These are phyloP conservation scores for Naganishia friedmannii DNA, from an alignment of 768 basidiomycete species.

Conservation along the genomic window DNA sequence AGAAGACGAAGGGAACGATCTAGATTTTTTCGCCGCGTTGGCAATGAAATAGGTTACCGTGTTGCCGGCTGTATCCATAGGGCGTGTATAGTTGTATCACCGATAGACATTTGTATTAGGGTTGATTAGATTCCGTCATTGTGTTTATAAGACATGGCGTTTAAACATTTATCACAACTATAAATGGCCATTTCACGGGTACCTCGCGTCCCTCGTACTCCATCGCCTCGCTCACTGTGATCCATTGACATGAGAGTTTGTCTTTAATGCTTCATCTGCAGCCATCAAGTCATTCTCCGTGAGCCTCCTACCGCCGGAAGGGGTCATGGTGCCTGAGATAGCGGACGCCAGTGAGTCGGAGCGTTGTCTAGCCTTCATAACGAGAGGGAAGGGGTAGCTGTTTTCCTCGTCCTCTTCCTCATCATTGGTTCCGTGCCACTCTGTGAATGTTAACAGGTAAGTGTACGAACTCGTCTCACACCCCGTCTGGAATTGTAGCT, in stretches of 20 bases:
- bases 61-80: background rate
- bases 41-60: too few relatives aligned
- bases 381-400: slow-evolving; percentile 53
- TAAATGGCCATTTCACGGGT: background rate
- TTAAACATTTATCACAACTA: slow-evolving; percentile 7
- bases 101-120: slow-evolving; percentile 4
- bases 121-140: slow-evolving; percentile 1
- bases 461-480: background rate
- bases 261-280: slow-evolving; percentile 77
- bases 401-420: slow-evolving; percentile 78
- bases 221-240: background rate
- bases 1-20: background rate
- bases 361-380: slow-evolving; percentile 52
- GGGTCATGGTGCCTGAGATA: slow-evolving; percentile 66
- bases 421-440: slow-evolving; percentile 53
- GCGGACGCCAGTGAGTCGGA: slow-evolving; percentile 62
- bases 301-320: slow-evolving; percentile 79
- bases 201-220: background rate
- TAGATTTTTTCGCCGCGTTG: background rate
- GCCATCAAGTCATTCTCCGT: slow-evolving; percentile 81
- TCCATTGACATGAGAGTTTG: slow-evolving; percentile 29
- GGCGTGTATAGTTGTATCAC: background rate
- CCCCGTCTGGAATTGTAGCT: slow-evolving; percentile 58
- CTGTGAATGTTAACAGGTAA: slow-evolving; percentile 46
- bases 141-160: slow-evolving; percentile 7